Base-by-base conservation (phyloP, 768 basidiomycete species). In the Suillus ampliporus region DNA sequence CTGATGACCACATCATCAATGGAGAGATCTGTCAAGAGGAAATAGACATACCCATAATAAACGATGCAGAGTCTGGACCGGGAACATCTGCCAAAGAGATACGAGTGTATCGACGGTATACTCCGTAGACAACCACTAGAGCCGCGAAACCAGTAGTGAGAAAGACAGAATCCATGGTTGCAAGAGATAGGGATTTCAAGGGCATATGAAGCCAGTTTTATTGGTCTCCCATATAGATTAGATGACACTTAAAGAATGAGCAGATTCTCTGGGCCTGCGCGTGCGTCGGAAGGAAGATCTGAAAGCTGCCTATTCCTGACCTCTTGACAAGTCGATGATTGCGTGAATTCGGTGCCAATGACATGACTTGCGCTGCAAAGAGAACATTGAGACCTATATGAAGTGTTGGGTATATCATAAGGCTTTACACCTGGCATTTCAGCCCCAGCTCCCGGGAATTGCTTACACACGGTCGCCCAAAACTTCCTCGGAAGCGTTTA, bases 41-140 rank as follows among this genome's bases (percentile, higher is more conserved):
- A 15, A 40, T 26, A 19, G 17, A 26, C 44, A 21, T 58, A 64
- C 71, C 67, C n/a, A 63, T 51, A 41, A 71, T 1, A 28, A 74
- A 72, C 1, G 71, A 74, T 14, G 71, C 34, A 15, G 69, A 46
- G 11, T 62, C 68, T 7, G 73, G 71, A 0, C 71, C 71, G 19
- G 61, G 61, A 19, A 72, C 61, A 13, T 57, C 62, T 51, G 67
- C 50, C 51, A 72, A 47, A 38, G 65, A 59, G 6, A 65, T 47
- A 8, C 46, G 59, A 50, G 54, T 51, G 23, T 28, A 28, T 8
- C 21, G 40, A 43, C 52, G 51, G 40, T 65, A 65, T 14, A 64
- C 15, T 3, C 21, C 35, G 46, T 65, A 66, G n/a, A 57, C 31
- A 23, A 58, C 43, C 9, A n/a, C 38, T 14, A 72, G 34, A 21